Conservation (phyloP, 75 land plant species). For the Ceratopteris richardii region DNA sequence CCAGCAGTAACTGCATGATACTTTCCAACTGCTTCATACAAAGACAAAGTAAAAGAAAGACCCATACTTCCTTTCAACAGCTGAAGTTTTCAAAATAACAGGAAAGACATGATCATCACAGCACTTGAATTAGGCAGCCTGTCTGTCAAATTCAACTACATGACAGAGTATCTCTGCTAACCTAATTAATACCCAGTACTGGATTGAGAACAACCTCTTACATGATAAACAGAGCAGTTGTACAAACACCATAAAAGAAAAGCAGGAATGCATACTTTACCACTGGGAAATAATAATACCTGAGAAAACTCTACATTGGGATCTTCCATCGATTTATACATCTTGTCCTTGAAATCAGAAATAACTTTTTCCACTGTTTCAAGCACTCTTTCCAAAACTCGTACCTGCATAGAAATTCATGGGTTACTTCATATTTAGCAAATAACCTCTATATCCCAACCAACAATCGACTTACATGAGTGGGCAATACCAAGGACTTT, state of each 20-base stretch:
- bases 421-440: too few species aligned
- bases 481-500: constrained; percentile 83
- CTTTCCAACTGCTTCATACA: constrained; percentile 62
- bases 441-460: too few species aligned
- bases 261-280: background rate
- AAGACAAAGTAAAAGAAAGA: too few species aligned
- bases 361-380: constrained; percentile 98
- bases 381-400: constrained; percentile 80
- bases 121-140: too few species aligned
- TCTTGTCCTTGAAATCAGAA: constrained; percentile 76
- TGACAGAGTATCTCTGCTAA: too few species aligned
- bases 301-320: constrained; percentile 72
- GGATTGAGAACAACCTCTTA: too few species aligned
- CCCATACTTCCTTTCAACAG: too few species aligned
- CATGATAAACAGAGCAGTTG: too few species aligned
- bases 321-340: constrained; percentile 92
- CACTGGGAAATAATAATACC: constrained; percentile 31
- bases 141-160: too few species aligned
- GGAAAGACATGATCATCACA: too few species aligned
- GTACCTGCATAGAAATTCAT: constrained; percentile 40
- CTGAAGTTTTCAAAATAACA: too few species aligned
- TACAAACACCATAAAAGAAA: background rate
- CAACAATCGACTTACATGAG: constrained; percentile 89
- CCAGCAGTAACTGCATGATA: constrained; percentile 76
- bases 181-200: too few species aligned